A percentile compares a stretch with the other conserved stretches of the same genome.
phyloP scores from a whole-genome alignment of 148 eudicot genomes.

The Cornus controversa region DNA sequence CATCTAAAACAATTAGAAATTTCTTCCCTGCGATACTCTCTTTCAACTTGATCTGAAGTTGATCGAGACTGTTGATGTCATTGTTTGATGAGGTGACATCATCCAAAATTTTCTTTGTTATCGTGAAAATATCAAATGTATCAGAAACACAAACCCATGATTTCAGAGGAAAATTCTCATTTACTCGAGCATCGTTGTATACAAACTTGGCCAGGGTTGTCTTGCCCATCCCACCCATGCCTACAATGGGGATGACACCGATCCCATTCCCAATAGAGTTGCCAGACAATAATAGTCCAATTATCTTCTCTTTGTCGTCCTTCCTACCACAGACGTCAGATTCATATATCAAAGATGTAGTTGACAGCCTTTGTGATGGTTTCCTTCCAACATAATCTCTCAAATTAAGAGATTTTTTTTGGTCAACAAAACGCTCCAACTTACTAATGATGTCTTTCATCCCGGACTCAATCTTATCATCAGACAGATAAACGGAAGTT shows the following conservation, averaged over 20 bases:
- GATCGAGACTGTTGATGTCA: not conserved
- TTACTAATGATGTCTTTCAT: slow-evolving; percentile 1
- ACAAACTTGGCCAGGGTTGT: slow-evolving; percentile 10
- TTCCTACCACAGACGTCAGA: slow-evolving; percentile 5
- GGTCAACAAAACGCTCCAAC: slow-evolving; percentile 15
- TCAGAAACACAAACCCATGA: slow-evolving; percentile 29
- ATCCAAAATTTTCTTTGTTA: slow-evolving; percentile 14
- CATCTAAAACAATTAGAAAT: slow-evolving; percentile 23
- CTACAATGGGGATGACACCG: slow-evolving; percentile 13
- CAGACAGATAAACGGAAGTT: not conserved
- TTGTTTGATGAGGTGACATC: not conserved
- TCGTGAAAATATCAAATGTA: slow-evolving; percentile 1
- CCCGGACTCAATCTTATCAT: not conserved
- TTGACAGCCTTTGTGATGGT: not conserved
- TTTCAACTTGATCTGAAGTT: not conserved
- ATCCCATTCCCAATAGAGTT: not conserved
- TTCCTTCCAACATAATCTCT: not conserved
- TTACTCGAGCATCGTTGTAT: slow-evolving; percentile 14
- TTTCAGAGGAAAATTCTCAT: not conserved
- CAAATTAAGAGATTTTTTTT: slow-evolving; percentile 16
- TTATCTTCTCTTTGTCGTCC: not conserved
- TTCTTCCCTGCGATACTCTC: slow-evolving; percentile 6
- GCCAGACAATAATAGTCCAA: not conserved
- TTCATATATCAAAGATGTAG: slow-evolving; percentile 12
- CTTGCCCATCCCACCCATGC: slow-evolving; percentile 27